Base-by-base conservation (phyloP, 2,329 filamentous ascomycete genomes). In the Chaetomiaceae sp. region DNA sequence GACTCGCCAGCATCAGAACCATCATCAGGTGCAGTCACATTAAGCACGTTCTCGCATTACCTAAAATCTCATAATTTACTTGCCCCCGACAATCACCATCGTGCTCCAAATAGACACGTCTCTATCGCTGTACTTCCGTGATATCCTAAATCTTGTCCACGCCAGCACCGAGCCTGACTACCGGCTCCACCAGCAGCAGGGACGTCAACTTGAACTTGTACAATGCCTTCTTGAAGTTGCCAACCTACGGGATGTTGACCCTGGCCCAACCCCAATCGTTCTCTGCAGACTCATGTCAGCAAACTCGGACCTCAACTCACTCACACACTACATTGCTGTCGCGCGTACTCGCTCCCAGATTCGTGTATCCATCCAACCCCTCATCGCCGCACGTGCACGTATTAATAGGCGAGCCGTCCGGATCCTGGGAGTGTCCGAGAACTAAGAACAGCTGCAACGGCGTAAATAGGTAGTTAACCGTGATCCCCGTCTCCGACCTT, bases 291-390 rank as follows among this genome's bases (percentile, higher is more conserved):
- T 7, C 7, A 3, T 12, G 50, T 58, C 25, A 58, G 53, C 17
- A 4, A 13, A 33, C 30, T 4, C 12, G 7, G 7, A 33, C 30
- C 30, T 33, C 30, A 7, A 33, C 25, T 27, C 25, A 27, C 25
- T 6, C 6, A 12, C 25, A 27, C 25, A 33, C 7, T 12, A 33
- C 5, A 4, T 7, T 33, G 9, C 30, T 13, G 30, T 33, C 12
- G 6, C 12, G 70, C 73, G 62, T 63, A 76, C 75, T 69, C 3
- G 74, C 72, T 20, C 76, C 77, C 14, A 78, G 63, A 53, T 79
- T 80, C 3, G 74, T 76, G 59, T 68, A 80, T 0, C 76, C 76
- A 55, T 79, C 76, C 21, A 78, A 64, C 59, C 79, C 76, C 56
- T 71, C 71, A 42, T 80, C 77, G 1, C 76, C 77, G 10, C 75